A percentile compares a stretch with the other conserved stretches of the same genome.
phyloP scores from a whole-genome alignment of 371 early-diverging fungal species.

The Polyrhizophydium stewartii region DNA sequence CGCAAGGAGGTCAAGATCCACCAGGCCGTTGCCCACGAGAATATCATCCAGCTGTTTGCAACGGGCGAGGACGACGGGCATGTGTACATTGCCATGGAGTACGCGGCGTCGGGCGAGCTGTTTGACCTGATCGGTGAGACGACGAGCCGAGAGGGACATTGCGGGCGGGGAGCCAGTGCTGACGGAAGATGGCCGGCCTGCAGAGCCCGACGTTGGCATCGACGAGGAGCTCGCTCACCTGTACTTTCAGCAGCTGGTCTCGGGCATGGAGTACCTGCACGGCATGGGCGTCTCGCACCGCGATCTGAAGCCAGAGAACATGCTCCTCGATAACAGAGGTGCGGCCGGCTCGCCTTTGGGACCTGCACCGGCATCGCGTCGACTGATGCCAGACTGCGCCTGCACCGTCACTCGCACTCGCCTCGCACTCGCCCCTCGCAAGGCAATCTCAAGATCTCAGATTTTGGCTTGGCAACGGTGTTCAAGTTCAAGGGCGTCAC shows the following conservation, averaged over 20 bases:
- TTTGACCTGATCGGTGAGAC: conserved; percentile 58
- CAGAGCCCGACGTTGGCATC: conserved; percentile 69
- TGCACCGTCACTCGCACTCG: no score
- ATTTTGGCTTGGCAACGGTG: conserved; percentile 64
- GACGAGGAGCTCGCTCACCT: conserved; percentile 64
- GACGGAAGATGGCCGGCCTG: neutral
- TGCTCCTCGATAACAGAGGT: conserved; percentile 38
- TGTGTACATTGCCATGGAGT: conserved; percentile 53
- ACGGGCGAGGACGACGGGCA: conserved; percentile 41
- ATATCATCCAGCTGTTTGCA: conserved; percentile 44
- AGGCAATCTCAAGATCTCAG: conserved; percentile 62
- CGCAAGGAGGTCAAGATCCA: conserved; percentile 54
- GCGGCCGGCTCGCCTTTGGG: neutral
- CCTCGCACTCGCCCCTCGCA: no score
- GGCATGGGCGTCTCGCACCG: conserved; percentile 48
- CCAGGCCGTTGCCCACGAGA: conserved; percentile 39
- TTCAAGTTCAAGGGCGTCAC: conserved; percentile 38
- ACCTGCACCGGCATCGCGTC: no score
- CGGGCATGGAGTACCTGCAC: conserved; percentile 55
- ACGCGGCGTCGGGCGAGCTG: conserved; percentile 58
- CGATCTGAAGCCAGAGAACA: conserved; percentile 59
- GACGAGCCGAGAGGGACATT: neutral
- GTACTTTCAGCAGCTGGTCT: conserved; percentile 64
- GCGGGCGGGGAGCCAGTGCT: neutral
- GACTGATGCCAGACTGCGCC: no score